Base-by-base conservation (phyloP, 2,329 filamentous ascomycete genomes). In the Westerdykella aurantiaca region DNA sequence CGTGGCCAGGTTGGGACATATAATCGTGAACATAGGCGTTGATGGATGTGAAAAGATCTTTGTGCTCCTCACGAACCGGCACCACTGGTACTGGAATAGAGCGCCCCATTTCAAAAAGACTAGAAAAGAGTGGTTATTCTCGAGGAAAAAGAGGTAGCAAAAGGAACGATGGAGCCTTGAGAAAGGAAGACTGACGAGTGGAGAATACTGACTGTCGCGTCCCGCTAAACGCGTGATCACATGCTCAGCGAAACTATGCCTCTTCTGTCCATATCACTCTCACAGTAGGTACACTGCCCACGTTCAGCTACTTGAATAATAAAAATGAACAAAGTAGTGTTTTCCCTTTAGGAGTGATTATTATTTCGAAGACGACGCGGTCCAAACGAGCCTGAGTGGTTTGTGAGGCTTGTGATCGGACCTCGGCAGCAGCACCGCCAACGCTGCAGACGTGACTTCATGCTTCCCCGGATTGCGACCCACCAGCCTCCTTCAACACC, bases 1-100 rank as follows among this genome's bases (percentile, higher is more conserved):
- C 90, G 42, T 67, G 58, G 16, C 43, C 43, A 6, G 50, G 48
- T 5, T 58, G 55, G n/a, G 59, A 63, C 66, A 68, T 68, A 49
- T 68, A 68, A 6, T 51, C 44, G 43, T 64, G 39, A 3, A 67
- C 64, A 29, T 58, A 66, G 7, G 45, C 34, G 37, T 63, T 63
- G 43, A 68, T 52, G 11, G 53, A 57, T 6, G 42, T 46, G 48
- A 68, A 56, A 37, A 68, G 58, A 1, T 41, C 37, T 18, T 46
- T 46, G 18, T 60, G 42, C 17, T 49, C 40, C 3, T 48, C 34
- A 1, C 34, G 31, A 17, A 66, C 54, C n/a, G 60, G 53, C 2
- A 66, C 47, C n/a, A 49, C 39, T 6, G 62, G 64, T 11, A 57
- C 41, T n/a, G 50, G 52, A 4, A 58, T 37, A 3, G 33, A 9